A percentile compares a stretch with the other conserved stretches of the same genome.
Conservation (phyloP, 2,329 filamentous ascomycete genomes). For the Aspergillus hiratsukae region DNA sequence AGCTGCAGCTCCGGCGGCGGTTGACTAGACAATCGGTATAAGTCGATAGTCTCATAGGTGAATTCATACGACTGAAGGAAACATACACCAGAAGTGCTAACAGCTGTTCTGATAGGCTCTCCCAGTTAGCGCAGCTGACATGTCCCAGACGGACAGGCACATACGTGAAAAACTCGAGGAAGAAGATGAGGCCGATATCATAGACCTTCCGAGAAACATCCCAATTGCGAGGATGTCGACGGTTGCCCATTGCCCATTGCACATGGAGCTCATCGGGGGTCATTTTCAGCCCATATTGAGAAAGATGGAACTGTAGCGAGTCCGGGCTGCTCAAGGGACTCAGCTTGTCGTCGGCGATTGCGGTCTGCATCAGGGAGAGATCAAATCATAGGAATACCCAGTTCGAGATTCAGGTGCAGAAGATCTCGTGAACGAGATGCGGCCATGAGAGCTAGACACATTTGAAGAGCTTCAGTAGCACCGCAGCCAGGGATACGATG, state of each 20-base stretch:
- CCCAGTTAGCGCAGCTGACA: conserved; percentile 8
- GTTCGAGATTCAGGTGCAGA: neutral
- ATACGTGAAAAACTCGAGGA: conserved; percentile 33
- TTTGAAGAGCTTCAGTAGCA: neutral
- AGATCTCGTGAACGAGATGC: neutral
- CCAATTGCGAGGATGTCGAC: conserved; percentile 32
- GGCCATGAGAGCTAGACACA: neutral
- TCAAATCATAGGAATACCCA: neutral
- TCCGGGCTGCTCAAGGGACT: conserved; percentile 13
- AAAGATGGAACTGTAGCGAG: conserved; percentile 16
- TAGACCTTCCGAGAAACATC: conserved; percentile 22
- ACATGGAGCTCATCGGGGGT: conserved; percentile 28
- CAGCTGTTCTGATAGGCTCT: conserved; percentile 24
- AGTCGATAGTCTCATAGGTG: neutral
- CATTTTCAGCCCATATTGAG: conserved; percentile 23
- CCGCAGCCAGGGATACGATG: neutral
- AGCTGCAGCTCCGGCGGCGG: conserved; percentile 23
- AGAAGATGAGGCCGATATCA: conserved; percentile 24
- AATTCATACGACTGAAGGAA: neutral
- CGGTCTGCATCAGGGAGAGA: neutral
- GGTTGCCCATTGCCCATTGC: conserved; percentile 27
- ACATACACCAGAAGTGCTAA: conserved; percentile 34
- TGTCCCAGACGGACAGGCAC: neutral
- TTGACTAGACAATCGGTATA: conserved; percentile 17
- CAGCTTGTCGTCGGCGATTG: conserved; percentile 7